phyloP scores from a whole-genome alignment of 2,329 filamentous ascomycete species.

The Diaporthe eres region DNA sequence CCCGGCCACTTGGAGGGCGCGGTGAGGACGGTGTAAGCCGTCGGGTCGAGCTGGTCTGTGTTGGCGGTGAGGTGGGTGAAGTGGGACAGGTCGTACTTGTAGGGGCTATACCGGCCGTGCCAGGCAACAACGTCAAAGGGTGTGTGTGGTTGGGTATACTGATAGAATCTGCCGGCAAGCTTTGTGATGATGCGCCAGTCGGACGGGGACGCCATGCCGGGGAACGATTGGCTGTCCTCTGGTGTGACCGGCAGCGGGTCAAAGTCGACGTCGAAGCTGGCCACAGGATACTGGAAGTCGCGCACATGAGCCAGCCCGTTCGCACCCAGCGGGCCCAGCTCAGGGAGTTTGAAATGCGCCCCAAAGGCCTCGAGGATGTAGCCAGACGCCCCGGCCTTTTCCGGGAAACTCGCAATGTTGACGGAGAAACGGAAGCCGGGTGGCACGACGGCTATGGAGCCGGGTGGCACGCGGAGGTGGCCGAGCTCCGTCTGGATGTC shows the following conservation, averaged over 20 bases:
- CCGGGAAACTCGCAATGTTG: constrained; percentile 66
- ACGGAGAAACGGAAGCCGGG: constrained; percentile 74
- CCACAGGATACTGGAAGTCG: constrained; percentile 74
- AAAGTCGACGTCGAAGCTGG: constrained; percentile 59
- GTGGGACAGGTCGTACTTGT: constrained; percentile 65
- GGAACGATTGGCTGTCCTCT: constrained; percentile 22
- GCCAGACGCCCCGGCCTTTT: constrained; percentile 52
- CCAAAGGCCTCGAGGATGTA: constrained; percentile 76
- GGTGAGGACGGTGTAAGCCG: constrained; percentile 72
- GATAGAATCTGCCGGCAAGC: constrained; percentile 71
- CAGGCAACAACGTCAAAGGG: constrained; percentile 78
- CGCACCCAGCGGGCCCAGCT: constrained; percentile 75
- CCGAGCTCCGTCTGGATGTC: constrained; percentile 78
- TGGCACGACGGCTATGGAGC: constrained; percentile 75
- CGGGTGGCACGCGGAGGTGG: constrained; percentile 69
- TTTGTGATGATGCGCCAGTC: constrained; percentile 65
- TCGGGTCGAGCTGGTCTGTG: constrained; percentile 74
- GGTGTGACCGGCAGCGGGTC: constrained; percentile 15
- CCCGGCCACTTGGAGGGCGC: constrained; percentile 66
- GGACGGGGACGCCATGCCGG: neutral
- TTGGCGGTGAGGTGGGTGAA: constrained; percentile 70
- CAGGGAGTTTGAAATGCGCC: constrained; percentile 73
- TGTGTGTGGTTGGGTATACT: constrained; percentile 71
- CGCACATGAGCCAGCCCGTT: constrained; percentile 75
- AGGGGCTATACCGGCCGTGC: constrained; percentile 72